phyloP scores from a whole-genome alignment of 2,329 filamentous ascomycete genomes.

The Beauveria scarabaeidicola region DNA sequence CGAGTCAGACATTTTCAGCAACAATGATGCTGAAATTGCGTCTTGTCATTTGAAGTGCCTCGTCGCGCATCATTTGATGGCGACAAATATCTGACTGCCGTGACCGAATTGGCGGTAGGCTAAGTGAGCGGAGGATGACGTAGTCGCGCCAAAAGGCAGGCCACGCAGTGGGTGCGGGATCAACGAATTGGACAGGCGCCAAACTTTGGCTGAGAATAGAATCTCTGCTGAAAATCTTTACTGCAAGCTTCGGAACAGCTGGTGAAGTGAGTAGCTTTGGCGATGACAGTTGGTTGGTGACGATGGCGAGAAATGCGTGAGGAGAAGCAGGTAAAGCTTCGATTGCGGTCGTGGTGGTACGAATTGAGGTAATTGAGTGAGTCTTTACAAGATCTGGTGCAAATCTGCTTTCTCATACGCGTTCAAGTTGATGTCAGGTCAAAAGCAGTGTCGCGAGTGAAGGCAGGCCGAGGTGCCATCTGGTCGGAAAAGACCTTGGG shows the following conservation, averaged over 20 bases:
- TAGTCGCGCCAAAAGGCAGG: background rate
- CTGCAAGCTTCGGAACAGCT: background rate
- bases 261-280: background rate
- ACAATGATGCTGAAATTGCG: conserved; percentile 17
- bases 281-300: background rate
- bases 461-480: too few species aligned
- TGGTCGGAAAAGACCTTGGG: too few species aligned
- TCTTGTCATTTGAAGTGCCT: background rate
- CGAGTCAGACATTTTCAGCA: conserved; percentile 36
- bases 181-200: background rate
- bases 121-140: background rate
- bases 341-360: background rate
- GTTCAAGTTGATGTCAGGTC: background rate
- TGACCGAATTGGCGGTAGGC: background rate
- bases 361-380: background rate
- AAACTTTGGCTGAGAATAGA: too few species aligned
- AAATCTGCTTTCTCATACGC: too few species aligned
- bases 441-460: background rate
- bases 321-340: background rate
- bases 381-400: too few species aligned
- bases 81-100: background rate
- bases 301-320: background rate
- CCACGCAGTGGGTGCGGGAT: background rate
- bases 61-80: background rate
- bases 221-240: too few species aligned